Evolutionary conservation across 805 yeast species (phyloP).

Genomic region (Ogataea thermomethanolica): DNA sequence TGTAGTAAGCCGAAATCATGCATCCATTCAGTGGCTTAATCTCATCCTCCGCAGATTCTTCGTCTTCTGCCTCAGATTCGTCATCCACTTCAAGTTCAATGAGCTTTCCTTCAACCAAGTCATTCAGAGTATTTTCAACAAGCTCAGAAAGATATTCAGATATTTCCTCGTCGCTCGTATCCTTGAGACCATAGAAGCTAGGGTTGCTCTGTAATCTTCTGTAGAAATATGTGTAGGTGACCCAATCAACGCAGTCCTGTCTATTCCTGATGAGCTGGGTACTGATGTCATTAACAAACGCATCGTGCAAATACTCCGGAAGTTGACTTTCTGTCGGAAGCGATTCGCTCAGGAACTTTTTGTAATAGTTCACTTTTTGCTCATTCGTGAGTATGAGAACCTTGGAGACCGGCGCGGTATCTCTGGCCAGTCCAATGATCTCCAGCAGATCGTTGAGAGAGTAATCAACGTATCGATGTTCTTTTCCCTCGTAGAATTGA

Average conservation of each 20-base stretch:
- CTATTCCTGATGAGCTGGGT: slow-evolving; percentile 57
- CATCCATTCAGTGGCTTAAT: slow-evolving; percentile 67
- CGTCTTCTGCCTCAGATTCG: slow-evolving; percentile 35
- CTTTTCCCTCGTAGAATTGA: slow-evolving; percentile 65
- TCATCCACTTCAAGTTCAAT: slow-evolving; percentile 53
- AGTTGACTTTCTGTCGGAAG: slow-evolving; percentile 82
- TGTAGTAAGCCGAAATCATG: slow-evolving; percentile 71
- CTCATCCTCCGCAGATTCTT: slow-evolving; percentile 38
- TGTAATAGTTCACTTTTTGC: slow-evolving; percentile 58
- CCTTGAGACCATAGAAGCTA: slow-evolving; percentile 77
- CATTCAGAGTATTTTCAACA: slow-evolving; percentile 67
- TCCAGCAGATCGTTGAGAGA: slow-evolving; percentile 60
- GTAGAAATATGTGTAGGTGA: slow-evolving; percentile 80
- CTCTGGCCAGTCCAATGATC: slow-evolving; percentile 51
- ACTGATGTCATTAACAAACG: slow-evolving; percentile 70
- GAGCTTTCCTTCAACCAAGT: slow-evolving; percentile 55
- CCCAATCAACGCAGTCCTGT: slow-evolving; percentile 89
- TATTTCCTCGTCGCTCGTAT: slow-evolving; percentile 60
- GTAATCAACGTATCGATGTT: slow-evolving; percentile 67
- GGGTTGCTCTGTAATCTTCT: slow-evolving; percentile 81
- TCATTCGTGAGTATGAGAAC: slow-evolving; percentile 57
- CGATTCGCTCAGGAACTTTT: slow-evolving; percentile 66
- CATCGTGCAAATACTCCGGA: slow-evolving; percentile 57
- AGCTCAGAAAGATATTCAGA: slow-evolving; percentile 82
- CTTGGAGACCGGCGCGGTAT: slow-evolving; percentile 27